Evolutionary conservation across 805 yeast genomes (phyloP).

Genomic region (Saccharomycopsis lassenensis): DNA sequence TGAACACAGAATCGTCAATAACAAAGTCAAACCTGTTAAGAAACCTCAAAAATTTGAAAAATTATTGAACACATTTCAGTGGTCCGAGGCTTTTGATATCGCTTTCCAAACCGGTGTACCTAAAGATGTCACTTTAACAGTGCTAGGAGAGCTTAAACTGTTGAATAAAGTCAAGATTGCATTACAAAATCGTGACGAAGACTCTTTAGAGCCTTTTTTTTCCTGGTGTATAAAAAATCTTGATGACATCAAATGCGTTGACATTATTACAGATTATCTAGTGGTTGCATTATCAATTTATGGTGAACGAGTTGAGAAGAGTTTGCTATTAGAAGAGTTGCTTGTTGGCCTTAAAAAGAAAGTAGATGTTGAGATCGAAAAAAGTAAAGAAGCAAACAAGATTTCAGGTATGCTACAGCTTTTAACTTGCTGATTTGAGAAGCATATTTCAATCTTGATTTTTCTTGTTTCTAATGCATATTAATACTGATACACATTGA

Average conservation of each 20-base stretch:
- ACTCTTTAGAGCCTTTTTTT: constrained; percentile 71
- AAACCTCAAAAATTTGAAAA: constrained; percentile 75
- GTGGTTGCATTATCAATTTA: constrained; percentile 66
- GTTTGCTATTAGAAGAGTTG: constrained; percentile 69
- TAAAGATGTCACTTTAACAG: constrained; percentile 70
- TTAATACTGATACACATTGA: no score
- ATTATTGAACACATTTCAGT: constrained; percentile 75
- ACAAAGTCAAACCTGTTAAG: constrained; percentile 43
- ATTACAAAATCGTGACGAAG: constrained; percentile 73
- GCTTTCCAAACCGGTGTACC: constrained; percentile 75
- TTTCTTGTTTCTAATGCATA: no score
- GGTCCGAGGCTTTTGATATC: constrained; percentile 86
- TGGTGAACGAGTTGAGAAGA: constrained; percentile 57
- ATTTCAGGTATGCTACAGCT: constrained; percentile 91
- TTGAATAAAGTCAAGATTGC: constrained; percentile 85
- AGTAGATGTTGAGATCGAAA: constrained; percentile 57
- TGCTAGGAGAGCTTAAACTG: constrained; percentile 73
- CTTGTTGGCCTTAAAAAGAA: constrained; percentile 48
- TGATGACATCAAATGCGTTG: constrained; percentile 67
- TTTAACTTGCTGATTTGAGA: constrained; percentile 47
- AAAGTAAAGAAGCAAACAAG: constrained; percentile 79
- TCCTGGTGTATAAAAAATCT: constrained; percentile 72
- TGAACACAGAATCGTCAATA: constrained; percentile 61
- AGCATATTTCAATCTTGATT: no score
- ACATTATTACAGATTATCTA: constrained; percentile 55